Evolutionary conservation across 2,329 filamentous ascomycete genomes (phyloP), one percentile per base, ranked within the genome.

Genomic region (Nothopassalora personata): DNA sequence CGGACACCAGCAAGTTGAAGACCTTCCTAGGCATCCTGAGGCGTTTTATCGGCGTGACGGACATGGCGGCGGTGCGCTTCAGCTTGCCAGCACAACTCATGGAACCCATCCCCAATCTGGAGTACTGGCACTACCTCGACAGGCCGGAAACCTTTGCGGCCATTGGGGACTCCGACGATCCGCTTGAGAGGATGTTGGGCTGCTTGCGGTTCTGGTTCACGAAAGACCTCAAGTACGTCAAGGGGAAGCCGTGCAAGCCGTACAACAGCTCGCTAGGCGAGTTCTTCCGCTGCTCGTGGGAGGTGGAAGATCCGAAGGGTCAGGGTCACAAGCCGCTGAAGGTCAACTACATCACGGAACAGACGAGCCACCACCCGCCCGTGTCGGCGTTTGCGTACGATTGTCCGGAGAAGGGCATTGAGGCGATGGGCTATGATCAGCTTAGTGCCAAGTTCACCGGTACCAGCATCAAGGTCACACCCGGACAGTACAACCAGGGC

Each of bases 101-200:
- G 70, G 94, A 99, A 75, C 94, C 94, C 36, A 95, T 90, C 4
- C 94, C 94, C 54, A 99, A 99, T 74, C 81, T 99, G 72, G 94
- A 99, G 79, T 99, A 97, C 78, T 99, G 94, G 94, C 95, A 95
- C 71, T 99, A 99, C 72, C 82, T 99, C 73, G 94, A 99, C 76
- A 85, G 91, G 67, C 93, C 93, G 23, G 95, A 96, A 75, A 90
- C 92, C 51, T 97, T 99, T 72, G 83, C 83, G 63, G 86, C 85
- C 64, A 87, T 88, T 70, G 94, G 93, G 68, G 93, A 93, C 68
- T 94, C 93, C 18, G 89, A 97, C 68, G 91, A 97, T 68, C 84
- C 89, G 10, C 80, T 97, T 57, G 93, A 94, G 68, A 91, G 94
- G 67, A 97, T 97, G 90, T 83, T 99, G 54, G 92, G 93, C 71